Base-by-base conservation (phyloP, 2,329 filamentous ascomycete genomes). In the Epichloe glyceriae region DNA sequence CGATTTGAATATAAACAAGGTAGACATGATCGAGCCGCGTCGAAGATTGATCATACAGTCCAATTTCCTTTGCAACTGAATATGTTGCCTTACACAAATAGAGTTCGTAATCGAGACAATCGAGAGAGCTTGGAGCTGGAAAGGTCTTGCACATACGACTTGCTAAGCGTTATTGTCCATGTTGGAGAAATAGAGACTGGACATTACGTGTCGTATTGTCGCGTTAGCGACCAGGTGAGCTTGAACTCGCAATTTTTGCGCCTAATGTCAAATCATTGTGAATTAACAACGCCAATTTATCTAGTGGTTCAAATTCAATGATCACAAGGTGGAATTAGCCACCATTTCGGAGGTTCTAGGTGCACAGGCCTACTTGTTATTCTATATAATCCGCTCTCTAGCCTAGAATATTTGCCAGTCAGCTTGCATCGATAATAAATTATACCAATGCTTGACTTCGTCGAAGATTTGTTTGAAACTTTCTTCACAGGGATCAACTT, bases 241-340 rank as follows among this genome's bases (percentile, higher is more conserved):
- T 39, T 7, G 10, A 3, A 6, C 15, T 49, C 4, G 15, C 43
- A n/a, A 33, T 55, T 7, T 33, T 40, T 11, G 63, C 8, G 15
- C 15, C 8, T 10, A 3, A 33, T 54, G 15, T 57, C 12, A 14
- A 43, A 42, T 19, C 17, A 33, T 17, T 26, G 20, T 4, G 17
- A 22, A 33, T 34, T 48, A 19, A 49, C 37, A 40, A 33, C n/a
- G 22, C 11, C 14, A 34, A 20, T 14, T 10, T 39, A 17, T 26
- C 4, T 40, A 95, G 77, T 97, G 91, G 91, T 95, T 95, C 66
- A 82, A 87, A 50, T 96, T 96, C 68, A 94, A 97, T 62, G 91
- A 97, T 63, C 90, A 93, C 64, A 89, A 88, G 64, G 91, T 97
- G 22, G 87, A 90, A 54, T 64, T 90, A 51, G 91, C 88, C 2